These are phyloP conservation scores for Colletotrichum kahawae DNA, from an alignment of 2,329 filamentous ascomycete genomes.

Conservation along the genomic window DNA sequence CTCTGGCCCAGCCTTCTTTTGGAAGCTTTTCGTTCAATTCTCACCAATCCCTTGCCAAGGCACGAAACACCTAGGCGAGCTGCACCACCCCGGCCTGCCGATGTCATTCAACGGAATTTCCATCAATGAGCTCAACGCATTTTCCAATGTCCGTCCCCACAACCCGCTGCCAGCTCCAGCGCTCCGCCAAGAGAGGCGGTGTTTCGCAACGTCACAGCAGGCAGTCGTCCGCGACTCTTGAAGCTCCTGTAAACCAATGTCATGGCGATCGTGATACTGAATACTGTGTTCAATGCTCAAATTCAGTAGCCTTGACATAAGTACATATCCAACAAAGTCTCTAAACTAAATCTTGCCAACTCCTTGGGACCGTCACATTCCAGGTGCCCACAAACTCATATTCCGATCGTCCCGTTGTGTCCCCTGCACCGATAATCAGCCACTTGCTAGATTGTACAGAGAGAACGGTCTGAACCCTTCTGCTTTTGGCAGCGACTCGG, in stretches of 20 bases:
- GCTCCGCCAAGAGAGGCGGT: neutral
- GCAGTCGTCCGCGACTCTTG: neutral
- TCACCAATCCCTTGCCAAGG: neutral
- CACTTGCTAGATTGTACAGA: neutral
- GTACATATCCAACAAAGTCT: neutral
- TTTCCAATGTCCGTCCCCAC: neutral
- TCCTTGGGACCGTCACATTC: neutral
- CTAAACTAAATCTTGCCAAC: neutral
- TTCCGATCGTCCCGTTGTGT: neutral
- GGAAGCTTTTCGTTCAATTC: neutral
- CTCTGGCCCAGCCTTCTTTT: neutral
- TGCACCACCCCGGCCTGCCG: neutral
- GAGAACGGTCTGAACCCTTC: neutral
- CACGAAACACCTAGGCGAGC: neutral
- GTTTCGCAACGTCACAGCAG: neutral
- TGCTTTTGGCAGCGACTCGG: neutral
- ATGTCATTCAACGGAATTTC: constrained; percentile 7
- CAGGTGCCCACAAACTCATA: neutral
- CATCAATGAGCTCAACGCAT: constrained; percentile 18
- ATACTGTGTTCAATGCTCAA: neutral
- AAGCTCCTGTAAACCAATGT: neutral
- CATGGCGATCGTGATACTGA: neutral
- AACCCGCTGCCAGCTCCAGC: neutral
- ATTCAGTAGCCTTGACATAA: neutral
- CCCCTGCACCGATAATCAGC: neutral